Evolutionary conservation across 2,329 filamentous ascomycete genomes (phyloP).

Genomic region (Diplodia intermedia): DNA sequence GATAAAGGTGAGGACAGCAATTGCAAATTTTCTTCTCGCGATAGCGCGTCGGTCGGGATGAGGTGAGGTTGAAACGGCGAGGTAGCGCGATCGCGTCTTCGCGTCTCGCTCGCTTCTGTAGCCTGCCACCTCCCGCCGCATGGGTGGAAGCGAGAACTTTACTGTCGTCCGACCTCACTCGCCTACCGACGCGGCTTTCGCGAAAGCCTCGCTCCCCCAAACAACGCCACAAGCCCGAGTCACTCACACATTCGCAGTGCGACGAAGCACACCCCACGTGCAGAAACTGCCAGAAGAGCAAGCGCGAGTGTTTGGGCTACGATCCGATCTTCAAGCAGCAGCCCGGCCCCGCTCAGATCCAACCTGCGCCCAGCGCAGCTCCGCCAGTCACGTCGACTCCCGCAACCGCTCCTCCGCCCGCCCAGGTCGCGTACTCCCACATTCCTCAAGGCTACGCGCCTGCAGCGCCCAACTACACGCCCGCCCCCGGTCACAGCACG

Average conservation of each 20-base stretch:
- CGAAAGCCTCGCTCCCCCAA: constrained; percentile 12
- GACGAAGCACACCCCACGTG: constrained; percentile 95
- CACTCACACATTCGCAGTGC: constrained; percentile 66
- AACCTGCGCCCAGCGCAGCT: constrained; percentile 67
- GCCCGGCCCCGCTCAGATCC: constrained; percentile 72
- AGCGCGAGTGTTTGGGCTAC: constrained; percentile 85
- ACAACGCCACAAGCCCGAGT: background rate
- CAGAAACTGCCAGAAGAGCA: constrained; percentile 87
- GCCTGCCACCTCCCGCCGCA: constrained; percentile 36
- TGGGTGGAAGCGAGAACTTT: constrained; percentile 48
- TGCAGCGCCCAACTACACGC: constrained; percentile 50
- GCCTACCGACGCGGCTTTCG: constrained; percentile 21
- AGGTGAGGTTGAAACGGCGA: constrained; percentile 37
- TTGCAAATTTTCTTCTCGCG: constrained; percentile 31
- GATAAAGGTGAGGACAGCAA: constrained; percentile 68
- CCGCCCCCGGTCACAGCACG: constrained; percentile 36
- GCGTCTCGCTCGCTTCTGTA: constrained; percentile 32
- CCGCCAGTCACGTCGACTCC: constrained; percentile 43
- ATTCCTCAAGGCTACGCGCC: constrained; percentile 54
- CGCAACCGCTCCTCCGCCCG: constrained; percentile 43
- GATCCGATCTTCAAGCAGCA: constrained; percentile 85
- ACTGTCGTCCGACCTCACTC: constrained; percentile 44
- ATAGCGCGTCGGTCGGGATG: constrained; percentile 18
- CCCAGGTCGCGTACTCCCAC: constrained; percentile 46
- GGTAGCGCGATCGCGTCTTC: constrained; percentile 36